Conservation (phyloP, 352 stramenopile genomes). For the Albugo candida region DNA sequence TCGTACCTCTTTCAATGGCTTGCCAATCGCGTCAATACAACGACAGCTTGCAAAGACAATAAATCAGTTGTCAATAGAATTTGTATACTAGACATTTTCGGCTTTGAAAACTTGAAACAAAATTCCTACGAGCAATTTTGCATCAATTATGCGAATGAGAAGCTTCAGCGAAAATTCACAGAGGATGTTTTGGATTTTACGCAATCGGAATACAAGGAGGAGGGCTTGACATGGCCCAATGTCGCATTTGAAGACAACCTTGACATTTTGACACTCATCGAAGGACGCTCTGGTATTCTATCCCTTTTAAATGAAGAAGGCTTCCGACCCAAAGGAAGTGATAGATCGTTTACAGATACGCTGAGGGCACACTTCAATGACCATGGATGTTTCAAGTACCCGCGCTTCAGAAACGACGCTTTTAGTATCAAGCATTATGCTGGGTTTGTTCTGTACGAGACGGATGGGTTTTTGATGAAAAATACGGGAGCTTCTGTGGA, state of each 20-base stretch:
- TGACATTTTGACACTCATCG: constrained; percentile 73
- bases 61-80: constrained; percentile 50
- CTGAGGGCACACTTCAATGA: constrained; percentile 59
- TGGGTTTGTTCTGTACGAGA: constrained; percentile 82
- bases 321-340: constrained; percentile 72
- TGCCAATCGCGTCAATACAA: constrained; percentile 73
- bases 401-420: constrained; percentile 44
- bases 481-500: constrained; percentile 88
- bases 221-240: constrained; percentile 86
- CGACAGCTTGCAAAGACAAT: constrained; percentile 22
- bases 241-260: constrained; percentile 85
- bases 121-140: constrained; percentile 90
- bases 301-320: constrained; percentile 79
- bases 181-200: constrained; percentile 80
- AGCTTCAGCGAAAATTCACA: constrained; percentile 85
- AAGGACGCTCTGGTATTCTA: constrained; percentile 75
- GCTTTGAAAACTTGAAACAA: constrained; percentile 87
- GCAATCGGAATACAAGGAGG: constrained; percentile 73
- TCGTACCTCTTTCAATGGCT: constrained; percentile 94
- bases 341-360: constrained; percentile 60
- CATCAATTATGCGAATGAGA: constrained; percentile 87
- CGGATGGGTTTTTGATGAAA: constrained; percentile 86
- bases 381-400: constrained; percentile 54
- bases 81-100: constrained; percentile 88
- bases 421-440: constrained; percentile 92